Evolutionary conservation across 345 rosid species (phyloP), one percentile per base, ranked within the genome.

Genomic region (Salix dunnii): DNA sequence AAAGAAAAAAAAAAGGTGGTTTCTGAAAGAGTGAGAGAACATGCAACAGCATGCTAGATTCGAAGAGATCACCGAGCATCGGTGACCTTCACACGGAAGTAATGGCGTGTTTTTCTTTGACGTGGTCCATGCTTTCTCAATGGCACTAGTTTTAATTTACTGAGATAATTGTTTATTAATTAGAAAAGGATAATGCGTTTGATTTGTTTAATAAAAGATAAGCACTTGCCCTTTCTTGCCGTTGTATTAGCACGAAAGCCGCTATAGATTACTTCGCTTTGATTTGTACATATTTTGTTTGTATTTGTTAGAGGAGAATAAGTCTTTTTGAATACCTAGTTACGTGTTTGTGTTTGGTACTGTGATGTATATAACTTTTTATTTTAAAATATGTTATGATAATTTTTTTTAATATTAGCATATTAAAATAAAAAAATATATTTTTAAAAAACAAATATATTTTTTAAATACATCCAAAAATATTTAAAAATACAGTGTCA

Each of bases 31-130:
- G 78, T 72, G 67, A 72, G 87, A 20, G 42, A 82, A 83, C 91
- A 85, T 86, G 89, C 80, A 77, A 66, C 67, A 70, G 65, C 43
- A 75, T 83, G 85, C 79, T 78, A 83, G 87, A 88, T 85, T 88
- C 89, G 64, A 85, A 83, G 79, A 78, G 48, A 80, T 73, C 9
- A 42, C 13, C 25, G 28, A 25, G 33, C 9, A 67, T 55, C 12
- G 79, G 81, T 80, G 87, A 79, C 77, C 76, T 70, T 84, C 91
- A 88, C 91, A 85, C 84, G 91, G 77, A 76, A 76, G 6, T 43
- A 46, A 53, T 65, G 51, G 28, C 74, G n/a, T 51, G 38, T 60
- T 27, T 53, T 67, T 46, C 75, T 53, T 84, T 67, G 68, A 79
- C 53, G 88, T 85, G 88, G 88, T 80, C 89, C 88, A 83, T 71